phyloP scores from a whole-genome alignment of 176 grass and related monocot genomes.

The barley (Hordeum vulgare) region DNA sequence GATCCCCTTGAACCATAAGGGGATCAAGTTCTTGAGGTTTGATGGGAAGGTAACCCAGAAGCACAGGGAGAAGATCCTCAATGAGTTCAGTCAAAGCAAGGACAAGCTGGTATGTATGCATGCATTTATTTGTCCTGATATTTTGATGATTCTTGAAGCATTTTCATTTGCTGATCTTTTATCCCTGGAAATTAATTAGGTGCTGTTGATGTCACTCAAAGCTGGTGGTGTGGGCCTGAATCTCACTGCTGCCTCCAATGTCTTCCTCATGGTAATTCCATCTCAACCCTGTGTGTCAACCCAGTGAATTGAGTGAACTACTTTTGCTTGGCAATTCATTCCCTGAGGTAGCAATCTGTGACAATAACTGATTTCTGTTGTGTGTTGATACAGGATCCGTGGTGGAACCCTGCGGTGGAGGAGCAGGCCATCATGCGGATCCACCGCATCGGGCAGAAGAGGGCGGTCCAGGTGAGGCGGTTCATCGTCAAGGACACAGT shows the following conservation, averaged over 20 bases:
- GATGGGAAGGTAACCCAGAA: conserved; percentile 77
- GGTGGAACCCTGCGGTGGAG: conserved; percentile 98
- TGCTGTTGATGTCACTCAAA: conserved; percentile 79
- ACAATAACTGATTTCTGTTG: not conserved
- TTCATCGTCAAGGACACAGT: conserved; percentile 96
- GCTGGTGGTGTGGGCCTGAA: conserved; percentile 83
- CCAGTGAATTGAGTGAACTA: not conserved
- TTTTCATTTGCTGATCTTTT: conserved; percentile 2
- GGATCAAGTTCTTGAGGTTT: conserved; percentile 71
- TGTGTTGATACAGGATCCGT: conserved; percentile 59
- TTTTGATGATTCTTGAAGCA: not conserved
- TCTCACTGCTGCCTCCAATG: conserved; percentile 88
- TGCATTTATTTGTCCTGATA: not conserved
- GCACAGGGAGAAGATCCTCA: conserved; percentile 59
- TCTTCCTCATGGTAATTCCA: conserved; percentile 72
- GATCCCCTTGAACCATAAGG: conserved; percentile 50
- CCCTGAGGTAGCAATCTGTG: not conserved
- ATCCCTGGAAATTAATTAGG: conserved; percentile 28
- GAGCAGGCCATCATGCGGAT: conserved; percentile 98
- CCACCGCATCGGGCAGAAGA: conserved; percentile 82
- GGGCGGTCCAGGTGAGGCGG: conserved; percentile 56
- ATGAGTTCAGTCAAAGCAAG: conserved; percentile 66
- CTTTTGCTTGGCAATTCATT: not conserved
- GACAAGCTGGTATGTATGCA: conserved; percentile 51
- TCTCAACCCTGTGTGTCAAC: not conserved